A percentile compares a stretch with the other conserved stretches of the same genome.
Evolutionary conservation across 257 asterid species (phyloP).

Genomic region (Petrea volubilis): DNA sequence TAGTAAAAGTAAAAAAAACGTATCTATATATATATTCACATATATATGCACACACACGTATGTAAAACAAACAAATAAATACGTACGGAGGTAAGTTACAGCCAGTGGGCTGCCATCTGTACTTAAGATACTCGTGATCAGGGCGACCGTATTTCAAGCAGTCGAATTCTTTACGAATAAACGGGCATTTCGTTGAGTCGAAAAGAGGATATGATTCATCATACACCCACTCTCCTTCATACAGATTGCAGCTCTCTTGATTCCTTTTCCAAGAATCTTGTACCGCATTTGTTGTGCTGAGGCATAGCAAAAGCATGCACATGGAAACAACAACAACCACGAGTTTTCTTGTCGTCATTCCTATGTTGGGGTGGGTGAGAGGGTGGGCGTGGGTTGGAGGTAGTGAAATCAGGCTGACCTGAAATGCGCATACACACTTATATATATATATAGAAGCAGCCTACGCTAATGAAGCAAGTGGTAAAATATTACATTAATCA

Average conservation of each 20-base stretch:
- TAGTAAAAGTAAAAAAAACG: too few relatives aligned
- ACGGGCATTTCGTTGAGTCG: conserved; percentile 49
- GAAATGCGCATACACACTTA: neutral
- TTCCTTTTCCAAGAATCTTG: neutral
- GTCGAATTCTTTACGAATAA: conserved; percentile 58
- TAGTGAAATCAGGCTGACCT: neutral
- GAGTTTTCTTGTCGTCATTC: neutral
- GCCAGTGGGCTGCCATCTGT: conserved; percentile 66
- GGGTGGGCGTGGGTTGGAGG: too few relatives aligned
- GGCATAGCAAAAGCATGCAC: conserved; percentile 15
- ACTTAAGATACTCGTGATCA: conserved; percentile 52
- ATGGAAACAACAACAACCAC: conserved; percentile 1
- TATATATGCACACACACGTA: too few relatives aligned
- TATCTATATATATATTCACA: too few relatives aligned
- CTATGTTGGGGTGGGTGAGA: too few relatives aligned
- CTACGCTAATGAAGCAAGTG: too few relatives aligned
- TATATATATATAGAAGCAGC: neutral
- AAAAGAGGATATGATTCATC: conserved; percentile 64
- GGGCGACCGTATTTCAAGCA: conserved; percentile 61
- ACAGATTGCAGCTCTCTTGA: conserved; percentile 40
- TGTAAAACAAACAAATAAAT: too few relatives aligned
- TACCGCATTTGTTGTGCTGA: neutral
- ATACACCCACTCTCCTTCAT: conserved; percentile 62
- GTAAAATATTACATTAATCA: too few relatives aligned
- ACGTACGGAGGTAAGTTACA: conserved; percentile 55